Evolutionary conservation across 768 basidiomycete genomes (phyloP).

Genomic region (Pisolithus tinctorius): DNA sequence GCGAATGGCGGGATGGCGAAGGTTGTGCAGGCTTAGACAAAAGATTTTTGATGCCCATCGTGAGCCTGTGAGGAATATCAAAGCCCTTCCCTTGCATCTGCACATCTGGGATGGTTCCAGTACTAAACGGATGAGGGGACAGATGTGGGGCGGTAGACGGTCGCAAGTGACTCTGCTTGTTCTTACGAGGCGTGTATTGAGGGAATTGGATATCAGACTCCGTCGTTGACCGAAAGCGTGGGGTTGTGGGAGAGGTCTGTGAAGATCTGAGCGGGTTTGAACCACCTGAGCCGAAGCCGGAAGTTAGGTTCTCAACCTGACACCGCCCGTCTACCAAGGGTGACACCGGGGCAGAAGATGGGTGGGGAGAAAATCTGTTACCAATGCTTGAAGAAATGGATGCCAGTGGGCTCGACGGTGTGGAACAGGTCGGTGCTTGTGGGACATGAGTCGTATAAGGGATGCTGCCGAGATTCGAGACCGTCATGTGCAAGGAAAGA

Average conservation of each 20-base stretch:
- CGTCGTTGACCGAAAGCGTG: constrained; percentile 12
- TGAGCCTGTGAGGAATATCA: constrained; percentile 12
- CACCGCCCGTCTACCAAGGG: constrained; percentile 8
- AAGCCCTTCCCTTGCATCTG: constrained; percentile 10
- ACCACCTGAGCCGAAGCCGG: constrained; percentile 4
- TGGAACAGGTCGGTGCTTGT: constrained; percentile 4
- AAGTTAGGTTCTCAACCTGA: constrained; percentile 13
- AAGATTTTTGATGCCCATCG: constrained; percentile 29
- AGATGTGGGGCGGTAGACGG: constrained; percentile 15
- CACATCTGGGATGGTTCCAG: background rate
- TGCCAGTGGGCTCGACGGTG: constrained; percentile 20
- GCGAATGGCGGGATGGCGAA: constrained; percentile 17
- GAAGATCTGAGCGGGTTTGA: constrained; percentile 7
- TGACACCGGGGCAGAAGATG: constrained; percentile 20
- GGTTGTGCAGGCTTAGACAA: constrained; percentile 26
- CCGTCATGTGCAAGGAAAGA: constrained; percentile 11
- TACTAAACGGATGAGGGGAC: background rate
- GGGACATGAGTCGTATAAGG: constrained; percentile 2
- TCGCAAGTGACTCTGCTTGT: background rate
- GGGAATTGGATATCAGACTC: constrained; percentile 14
- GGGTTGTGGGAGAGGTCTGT: constrained; percentile 9
- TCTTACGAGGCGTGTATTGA: background rate
- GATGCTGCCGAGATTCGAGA: constrained; percentile 8
- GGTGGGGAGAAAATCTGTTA: constrained; percentile 15
- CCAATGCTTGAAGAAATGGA: constrained; percentile 18